Base-by-base conservation (phyloP, 441 rosid genomes). In the Arabidopsis hybrid region DNA sequence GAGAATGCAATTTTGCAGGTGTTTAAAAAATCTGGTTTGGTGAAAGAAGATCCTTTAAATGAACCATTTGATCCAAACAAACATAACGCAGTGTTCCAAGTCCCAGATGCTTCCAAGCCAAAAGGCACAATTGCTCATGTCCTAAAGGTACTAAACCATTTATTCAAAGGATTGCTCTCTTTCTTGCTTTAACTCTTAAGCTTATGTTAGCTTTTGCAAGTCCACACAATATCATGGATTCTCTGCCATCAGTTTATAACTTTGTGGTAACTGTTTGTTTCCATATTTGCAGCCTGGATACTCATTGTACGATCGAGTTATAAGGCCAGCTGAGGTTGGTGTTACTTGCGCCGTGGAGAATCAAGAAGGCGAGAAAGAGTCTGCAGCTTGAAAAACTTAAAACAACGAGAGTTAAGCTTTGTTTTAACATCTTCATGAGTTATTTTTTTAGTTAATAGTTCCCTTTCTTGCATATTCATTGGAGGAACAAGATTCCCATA, bases 301-400 rank as follows among this genome's bases (percentile, higher is more conserved):
- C 82, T 74, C 81, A 61, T 83, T 95, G 18, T 71, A 84, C 36
- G 96, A 92, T 63, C 86, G 96, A 61, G 93, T 91, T 46, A 83
- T 95, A 74, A 87, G 97, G 51, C 97, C 97, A 14, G 99, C 97
- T 5, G 96, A 95, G 73, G 99, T 94, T 21, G 95, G 97, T 46
- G 99, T 92, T 13, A 92, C 91, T 63, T 81, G 75, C 55, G 86
- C 76, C 0, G 83, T 64, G 69, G 90, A 84, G 73, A 65, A 68
- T 26, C 78, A 80, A 32, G 71, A 75, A 42, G 73, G 77, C 9
- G 77, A 74, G 71, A 70, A 80, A 81, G 79, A 64, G 50, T 72
- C 87, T 55, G 76, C 66, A 69, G 80, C 83, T 60, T 83, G 81
- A 83, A 55, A 69, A 56, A 67, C 63, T 13, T 52, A n/a, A 64